Evolutionary conservation across 108 stramenopile species (phyloP).

Genomic region (Cyclotella atomus): DNA sequence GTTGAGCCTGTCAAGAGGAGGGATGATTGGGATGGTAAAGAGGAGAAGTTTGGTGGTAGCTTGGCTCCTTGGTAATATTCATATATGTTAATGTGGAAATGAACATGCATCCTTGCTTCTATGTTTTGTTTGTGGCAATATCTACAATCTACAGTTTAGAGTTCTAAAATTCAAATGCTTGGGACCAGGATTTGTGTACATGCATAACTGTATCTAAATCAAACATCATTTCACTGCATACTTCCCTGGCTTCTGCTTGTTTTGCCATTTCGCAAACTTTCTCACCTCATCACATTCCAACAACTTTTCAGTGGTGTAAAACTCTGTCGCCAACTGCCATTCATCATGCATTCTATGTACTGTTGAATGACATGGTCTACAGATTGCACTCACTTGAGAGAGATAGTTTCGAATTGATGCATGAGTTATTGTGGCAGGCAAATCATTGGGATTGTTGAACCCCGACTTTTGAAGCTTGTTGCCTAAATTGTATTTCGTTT

Average conservation of each 20-base stretch:
- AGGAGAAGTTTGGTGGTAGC: slow-evolving; percentile 36
- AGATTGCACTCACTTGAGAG: slow-evolving; percentile 55
- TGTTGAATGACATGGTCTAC: slow-evolving; percentile 69
- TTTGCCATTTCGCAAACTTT: slow-evolving; percentile 78
- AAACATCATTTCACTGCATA: slow-evolving; percentile 39
- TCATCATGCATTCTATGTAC: slow-evolving; percentile 68
- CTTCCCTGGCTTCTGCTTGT: slow-evolving; percentile 65
- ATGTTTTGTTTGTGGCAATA: too few relatives aligned
- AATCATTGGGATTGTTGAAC: slow-evolving; percentile 27
- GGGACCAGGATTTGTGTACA: too few relatives aligned
- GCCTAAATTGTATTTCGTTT: slow-evolving; percentile 18
- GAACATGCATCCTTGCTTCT: too few relatives aligned
- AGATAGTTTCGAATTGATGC: slow-evolving; percentile 44
- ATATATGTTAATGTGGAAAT: too few relatives aligned
- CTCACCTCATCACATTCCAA: slow-evolving; percentile 53
- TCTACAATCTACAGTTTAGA: too few relatives aligned
- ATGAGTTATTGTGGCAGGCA: slow-evolving; percentile 26
- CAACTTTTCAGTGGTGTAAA: slow-evolving; percentile 60
- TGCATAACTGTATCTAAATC: too few relatives aligned
- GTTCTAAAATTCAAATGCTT: too few relatives aligned
- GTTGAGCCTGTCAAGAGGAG: slow-evolving; percentile 48
- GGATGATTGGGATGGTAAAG: slow-evolving; percentile 38
- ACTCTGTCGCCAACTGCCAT: slow-evolving; percentile 64
- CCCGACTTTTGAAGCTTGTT: slow-evolving; percentile 42
- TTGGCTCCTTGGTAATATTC: slow-evolving; percentile 42